These are phyloP conservation scores for Aurinia saxatilis DNA, from an alignment of 345 rosid genomes.

Conservation along the genomic window DNA sequence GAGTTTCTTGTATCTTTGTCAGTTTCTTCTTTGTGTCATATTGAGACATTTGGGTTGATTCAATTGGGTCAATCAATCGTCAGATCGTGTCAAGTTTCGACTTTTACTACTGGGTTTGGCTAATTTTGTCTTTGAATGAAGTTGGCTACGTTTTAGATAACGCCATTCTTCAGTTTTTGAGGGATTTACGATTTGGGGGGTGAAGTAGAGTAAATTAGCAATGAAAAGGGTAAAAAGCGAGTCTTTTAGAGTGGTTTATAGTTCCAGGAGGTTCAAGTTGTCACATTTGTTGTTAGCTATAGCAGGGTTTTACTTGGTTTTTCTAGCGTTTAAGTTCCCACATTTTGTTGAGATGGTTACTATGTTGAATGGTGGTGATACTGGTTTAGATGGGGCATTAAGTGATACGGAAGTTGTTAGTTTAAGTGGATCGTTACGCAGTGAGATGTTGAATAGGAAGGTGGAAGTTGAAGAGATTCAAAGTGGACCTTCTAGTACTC, in stretches of 20 bases:
- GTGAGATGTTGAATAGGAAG: conserved; percentile 58
- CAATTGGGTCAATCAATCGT: conserved; percentile 11
- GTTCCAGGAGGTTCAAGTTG: conserved; percentile 62
- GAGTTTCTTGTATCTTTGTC: background rate
- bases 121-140: background rate
- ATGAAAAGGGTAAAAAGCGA: conserved; percentile 85
- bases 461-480: conserved; percentile 55
- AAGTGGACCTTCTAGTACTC: conserved; percentile 51
- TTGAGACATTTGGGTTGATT: conserved; percentile 18
- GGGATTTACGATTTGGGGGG: conserved; percentile 12
- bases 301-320: conserved; percentile 63
- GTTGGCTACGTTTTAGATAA: conserved; percentile 14
- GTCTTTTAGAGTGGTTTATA: conserved; percentile 28
- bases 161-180: conserved; percentile 13
- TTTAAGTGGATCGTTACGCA: conserved; percentile 58
- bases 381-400: conserved; percentile 42
- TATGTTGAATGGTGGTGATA: conserved; percentile 63
- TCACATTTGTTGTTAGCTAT: conserved; percentile 65
- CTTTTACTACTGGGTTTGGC: background rate
- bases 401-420: conserved; percentile 40
- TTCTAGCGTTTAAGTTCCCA: conserved; percentile 75
- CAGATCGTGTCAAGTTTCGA: conserved; percentile 16
- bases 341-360: conserved; percentile 66
- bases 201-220: conserved; percentile 19
- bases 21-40: background rate